Evolutionary conservation across 2,329 filamentous ascomycete species (phyloP), one percentile per base, ranked within the genome.

Genomic region (Nectriaceae sp.): DNA sequence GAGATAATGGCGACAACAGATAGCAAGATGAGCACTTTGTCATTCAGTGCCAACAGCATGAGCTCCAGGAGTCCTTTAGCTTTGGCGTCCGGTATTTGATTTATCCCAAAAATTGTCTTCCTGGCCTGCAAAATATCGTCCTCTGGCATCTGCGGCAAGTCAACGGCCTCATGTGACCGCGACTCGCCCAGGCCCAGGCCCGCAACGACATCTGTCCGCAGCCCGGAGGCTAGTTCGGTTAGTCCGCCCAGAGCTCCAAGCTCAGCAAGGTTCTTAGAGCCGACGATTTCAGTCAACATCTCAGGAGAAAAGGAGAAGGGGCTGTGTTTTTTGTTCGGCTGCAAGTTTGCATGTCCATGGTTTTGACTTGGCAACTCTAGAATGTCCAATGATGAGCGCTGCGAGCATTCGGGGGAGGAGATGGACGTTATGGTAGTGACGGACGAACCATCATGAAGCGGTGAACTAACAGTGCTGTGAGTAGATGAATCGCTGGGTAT

Each of bases 291-390:
- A 53, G 79, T 85, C 51, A 96, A 76, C 62, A 93, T 85, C 10
- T 90, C 90, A 1, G 88, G 87, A 3, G 83, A 84, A 64, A 89
- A 95, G n/a, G 89, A 90, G 63, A 95, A 96, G 3, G 84, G 85
- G 66, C 92, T 95, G 63, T 89, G n/a, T n/a, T n/a, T n/a, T n/a
- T n/a, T n/a, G n/a, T n/a, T n/a, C n/a, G n/a, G n/a, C n/a, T n/a
- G n/a, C n/a, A n/a, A n/a, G n/a, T n/a, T n/a, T n/a, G n/a, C n/a
- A n/a, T n/a, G n/a, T n/a, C n/a, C n/a, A n/a, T n/a, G n/a, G n/a
- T n/a, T n/a, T n/a, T n/a, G n/a, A n/a, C n/a, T n/a, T n/a, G n/a
- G n/a, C n/a, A n/a, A n/a, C n/a, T n/a, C n/a, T n/a, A n/a, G n/a
- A n/a, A n/a, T n/a, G n/a, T n/a, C n/a, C n/a, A n/a, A n/a, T n/a